A percentile compares a stretch with the other conserved stretches of the same genome.
phyloP scores from a whole-genome alignment of 192 early-diverging fungal species.

The Coemansia sp. region DNA sequence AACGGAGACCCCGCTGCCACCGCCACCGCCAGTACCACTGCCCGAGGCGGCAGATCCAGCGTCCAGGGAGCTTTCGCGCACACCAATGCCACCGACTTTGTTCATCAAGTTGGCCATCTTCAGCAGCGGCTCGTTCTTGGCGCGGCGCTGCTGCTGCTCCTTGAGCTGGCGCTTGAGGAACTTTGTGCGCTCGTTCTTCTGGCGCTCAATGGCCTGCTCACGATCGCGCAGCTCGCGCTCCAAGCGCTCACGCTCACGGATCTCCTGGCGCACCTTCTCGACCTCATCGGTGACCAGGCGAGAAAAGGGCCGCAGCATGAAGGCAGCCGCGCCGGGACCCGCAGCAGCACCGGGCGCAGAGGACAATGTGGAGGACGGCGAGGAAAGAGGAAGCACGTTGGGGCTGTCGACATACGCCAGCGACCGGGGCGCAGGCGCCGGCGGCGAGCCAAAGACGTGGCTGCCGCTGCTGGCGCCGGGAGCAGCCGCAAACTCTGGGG shows the following conservation, averaged over 20 bases:
- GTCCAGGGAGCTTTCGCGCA: constrained; percentile 35
- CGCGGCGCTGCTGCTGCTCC: constrained; percentile 54
- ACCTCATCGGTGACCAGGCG: constrained; percentile 58
- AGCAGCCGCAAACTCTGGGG: not conserved
- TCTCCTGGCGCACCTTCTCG: constrained; percentile 62
- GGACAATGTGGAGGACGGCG: too few species aligned
- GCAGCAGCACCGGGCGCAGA: not conserved
- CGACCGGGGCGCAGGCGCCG: constrained; percentile 40
- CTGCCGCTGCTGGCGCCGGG: not conserved
- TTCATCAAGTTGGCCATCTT: constrained; percentile 54
- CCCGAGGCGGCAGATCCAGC: not conserved
- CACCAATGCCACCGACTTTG: constrained; percentile 33
- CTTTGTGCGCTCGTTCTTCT: constrained; percentile 51
- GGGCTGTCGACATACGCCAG: constrained; percentile 26
- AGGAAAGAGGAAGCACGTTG: constrained; percentile 2
- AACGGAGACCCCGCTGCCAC: not conserved
- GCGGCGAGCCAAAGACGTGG: constrained; percentile 41
- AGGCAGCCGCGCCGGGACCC: not conserved
- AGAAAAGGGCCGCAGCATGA: constrained; percentile 34
- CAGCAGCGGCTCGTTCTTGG: constrained; percentile 52
- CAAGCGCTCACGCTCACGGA: constrained; percentile 63
- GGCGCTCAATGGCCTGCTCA: constrained; percentile 45
- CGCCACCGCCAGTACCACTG: not conserved
- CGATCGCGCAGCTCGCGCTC: constrained; percentile 59
- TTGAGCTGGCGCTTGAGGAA: constrained; percentile 53